Evolutionary conservation across 2,329 filamentous ascomycete species (phyloP), one percentile per base, ranked within the genome.

Genomic region (Cladosporium austrohemisphaericum): DNA sequence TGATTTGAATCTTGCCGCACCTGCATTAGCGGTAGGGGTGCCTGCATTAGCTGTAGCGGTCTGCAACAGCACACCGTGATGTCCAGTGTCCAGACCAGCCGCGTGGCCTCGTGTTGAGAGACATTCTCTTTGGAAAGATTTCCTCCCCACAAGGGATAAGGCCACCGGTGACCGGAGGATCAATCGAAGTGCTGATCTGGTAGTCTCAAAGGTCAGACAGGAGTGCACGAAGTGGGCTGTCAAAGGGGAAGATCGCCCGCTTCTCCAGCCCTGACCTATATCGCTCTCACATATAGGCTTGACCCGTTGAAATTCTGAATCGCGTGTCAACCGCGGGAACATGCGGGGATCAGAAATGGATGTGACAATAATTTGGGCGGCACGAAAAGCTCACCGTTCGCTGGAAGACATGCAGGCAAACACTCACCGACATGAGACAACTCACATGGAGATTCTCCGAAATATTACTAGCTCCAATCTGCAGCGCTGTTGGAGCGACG

Each of bases 21-120:
- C n/a, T 19, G 32, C n/a, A 9, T 18, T 25, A 22, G 20, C 16
- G 13, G 10, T 37, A 8, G 35, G 16, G 13, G 18, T 19, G 18
- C 9, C 18, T 18, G 35, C 35, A 37, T 13, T 11, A 5, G 7
- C 20, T n/a, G 22, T 25, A 22, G 25, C 36, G 36, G 36, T 40
- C 20, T 40, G 22, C 36, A 40, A 16, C 32, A 16, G n/a, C 16
- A 18, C n/a, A 9, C 32, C 32, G n/a, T n/a, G n/a, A n/a, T n/a
- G n/a, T 19, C 14, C 32, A 16, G 32, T 28, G 23, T 6, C 4
- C 22, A 36, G 13, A 7, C 22, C 1, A 25, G 9, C 22, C 20
- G 31, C 16, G 16, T 23, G 37, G 29, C 26, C n/a, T 31, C 22
- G 14, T 38, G 44, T 47, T 47, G 44, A 47, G 44, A 47, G 33